phyloP scores from a whole-genome alignment of 2,329 filamentous ascomycete species.

The Bimuria novae-zelandiae region DNA sequence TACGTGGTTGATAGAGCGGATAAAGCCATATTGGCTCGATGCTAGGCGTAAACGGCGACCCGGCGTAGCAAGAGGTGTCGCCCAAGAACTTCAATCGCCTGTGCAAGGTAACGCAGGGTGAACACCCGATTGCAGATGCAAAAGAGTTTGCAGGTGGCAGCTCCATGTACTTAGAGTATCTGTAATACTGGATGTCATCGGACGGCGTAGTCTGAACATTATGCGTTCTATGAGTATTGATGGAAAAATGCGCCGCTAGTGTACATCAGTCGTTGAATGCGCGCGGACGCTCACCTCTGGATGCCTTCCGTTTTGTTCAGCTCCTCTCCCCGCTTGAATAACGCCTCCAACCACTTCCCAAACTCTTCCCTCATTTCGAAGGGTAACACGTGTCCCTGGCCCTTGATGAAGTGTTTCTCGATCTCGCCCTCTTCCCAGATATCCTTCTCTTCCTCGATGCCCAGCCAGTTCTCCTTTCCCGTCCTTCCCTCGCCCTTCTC shows the following conservation, averaged over 20 bases:
- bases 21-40: too few relatives aligned
- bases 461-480: conserved; percentile 40
- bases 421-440: conserved; percentile 49
- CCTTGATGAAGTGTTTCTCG: conserved; percentile 67
- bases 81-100: too few relatives aligned
- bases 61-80: too few relatives aligned
- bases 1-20: background rate
- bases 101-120: too few relatives aligned
- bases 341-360: conserved; percentile 64
- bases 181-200: too few relatives aligned
- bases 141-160: too few relatives aligned
- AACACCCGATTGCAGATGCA: too few relatives aligned
- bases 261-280: background rate
- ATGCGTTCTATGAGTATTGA: too few relatives aligned
- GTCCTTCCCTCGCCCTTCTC: conserved; percentile 56
- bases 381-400: conserved; percentile 74
- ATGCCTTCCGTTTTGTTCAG: conserved; percentile 42
- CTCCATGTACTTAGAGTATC: too few relatives aligned
- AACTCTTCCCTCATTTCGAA: conserved; percentile 74
- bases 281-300: background rate
- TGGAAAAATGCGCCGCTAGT: too few relatives aligned
- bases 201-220: too few relatives aligned
- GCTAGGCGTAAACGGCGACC: too few relatives aligned
- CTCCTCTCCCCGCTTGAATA: conserved; percentile 58
- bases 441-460: conserved; percentile 40